phyloP scores from a whole-genome alignment of 257 asterid genomes.

The Solanum gandarillasii region DNA sequence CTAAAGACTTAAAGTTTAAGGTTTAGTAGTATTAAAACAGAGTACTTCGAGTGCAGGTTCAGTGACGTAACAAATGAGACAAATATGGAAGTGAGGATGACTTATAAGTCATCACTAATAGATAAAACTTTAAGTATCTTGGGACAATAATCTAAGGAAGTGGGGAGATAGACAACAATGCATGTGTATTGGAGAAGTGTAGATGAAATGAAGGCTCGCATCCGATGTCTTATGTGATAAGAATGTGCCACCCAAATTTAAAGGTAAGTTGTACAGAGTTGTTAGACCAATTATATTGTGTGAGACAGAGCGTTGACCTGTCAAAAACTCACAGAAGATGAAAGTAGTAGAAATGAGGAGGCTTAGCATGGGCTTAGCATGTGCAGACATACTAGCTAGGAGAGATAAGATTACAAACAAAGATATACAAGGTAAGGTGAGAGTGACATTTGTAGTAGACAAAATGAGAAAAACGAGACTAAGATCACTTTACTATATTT shows the following conservation, averaged over 20 bases:
- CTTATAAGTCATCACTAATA: not conserved
- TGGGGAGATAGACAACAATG: not conserved
- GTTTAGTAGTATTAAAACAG: not conserved
- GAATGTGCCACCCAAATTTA: not conserved
- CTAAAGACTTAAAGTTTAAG: not conserved
- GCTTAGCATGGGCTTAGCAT: not conserved
- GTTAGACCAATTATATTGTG: not conserved
- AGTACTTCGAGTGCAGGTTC: not conserved
- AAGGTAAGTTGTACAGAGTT: not conserved
- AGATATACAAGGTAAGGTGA: not conserved
- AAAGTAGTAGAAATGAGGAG: not conserved
- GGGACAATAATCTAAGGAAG: not conserved
- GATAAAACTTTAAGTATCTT: not conserved
- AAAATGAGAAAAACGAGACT: not conserved
- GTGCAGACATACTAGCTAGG: not conserved
- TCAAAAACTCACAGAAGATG: not conserved
- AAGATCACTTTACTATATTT: not conserved
- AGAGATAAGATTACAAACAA: not conserved
- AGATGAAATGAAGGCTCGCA: not conserved
- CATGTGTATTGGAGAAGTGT: not conserved
- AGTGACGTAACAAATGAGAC: not conserved
- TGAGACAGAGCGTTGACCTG: not conserved
- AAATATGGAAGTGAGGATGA: not conserved
- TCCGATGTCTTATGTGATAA: not conserved
- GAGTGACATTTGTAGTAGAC: not conserved